A percentile compares a stretch with the other conserved stretches of the same genome.
phyloP scores from a whole-genome alignment of 1,284 basidiomycete genomes.

The Sporisorium scitamineum region DNA sequence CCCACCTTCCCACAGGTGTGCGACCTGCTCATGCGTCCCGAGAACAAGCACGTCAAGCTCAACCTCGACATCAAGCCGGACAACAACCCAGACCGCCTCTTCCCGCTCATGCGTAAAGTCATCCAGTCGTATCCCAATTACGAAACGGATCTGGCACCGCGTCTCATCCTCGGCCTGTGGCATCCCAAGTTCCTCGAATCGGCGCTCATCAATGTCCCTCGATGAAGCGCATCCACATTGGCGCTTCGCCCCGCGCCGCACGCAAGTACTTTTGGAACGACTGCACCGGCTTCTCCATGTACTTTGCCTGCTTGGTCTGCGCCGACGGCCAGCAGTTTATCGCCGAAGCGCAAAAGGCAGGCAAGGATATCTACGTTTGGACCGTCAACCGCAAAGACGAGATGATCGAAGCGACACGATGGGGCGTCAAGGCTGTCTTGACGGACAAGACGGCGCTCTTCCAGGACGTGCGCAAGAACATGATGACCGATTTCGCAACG shows the following conservation, averaged over 20 bases:
- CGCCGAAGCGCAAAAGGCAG: conserved; percentile 79
- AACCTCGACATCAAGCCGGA: conserved; percentile 89
- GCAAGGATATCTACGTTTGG: conserved; percentile 93
- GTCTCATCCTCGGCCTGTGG: conserved; percentile 83
- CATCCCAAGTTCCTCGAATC: conserved; percentile 88
- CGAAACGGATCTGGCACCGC: conserved; percentile 84
- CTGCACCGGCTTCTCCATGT: conserved; percentile 89
- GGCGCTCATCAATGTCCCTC: conserved; percentile 82
- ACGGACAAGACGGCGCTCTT: conserved; percentile 85
- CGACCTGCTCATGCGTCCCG: conserved; percentile 64
- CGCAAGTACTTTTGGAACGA: conserved; percentile 90
- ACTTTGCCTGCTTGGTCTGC: conserved; percentile 81
- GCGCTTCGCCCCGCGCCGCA: conserved; percentile 76
- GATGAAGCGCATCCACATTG: conserved; percentile 87
- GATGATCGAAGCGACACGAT: conserved; percentile 95
- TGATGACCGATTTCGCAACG: conserved; percentile 68
- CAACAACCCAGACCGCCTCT: conserved; percentile 88
- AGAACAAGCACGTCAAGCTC: conserved; percentile 66
- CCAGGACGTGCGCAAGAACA: conserved; percentile 78
- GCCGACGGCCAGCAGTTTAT: conserved; percentile 79
- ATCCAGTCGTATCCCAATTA: conserved; percentile 80
- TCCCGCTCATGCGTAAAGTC: conserved; percentile 82
- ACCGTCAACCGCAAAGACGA: conserved; percentile 91
- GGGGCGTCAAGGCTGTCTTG: conserved; percentile 89
- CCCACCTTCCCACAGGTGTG: conserved; percentile 66